Conservation (phyloP, 345 rosid species). For the Eucalyptus tenuipes region DNA sequence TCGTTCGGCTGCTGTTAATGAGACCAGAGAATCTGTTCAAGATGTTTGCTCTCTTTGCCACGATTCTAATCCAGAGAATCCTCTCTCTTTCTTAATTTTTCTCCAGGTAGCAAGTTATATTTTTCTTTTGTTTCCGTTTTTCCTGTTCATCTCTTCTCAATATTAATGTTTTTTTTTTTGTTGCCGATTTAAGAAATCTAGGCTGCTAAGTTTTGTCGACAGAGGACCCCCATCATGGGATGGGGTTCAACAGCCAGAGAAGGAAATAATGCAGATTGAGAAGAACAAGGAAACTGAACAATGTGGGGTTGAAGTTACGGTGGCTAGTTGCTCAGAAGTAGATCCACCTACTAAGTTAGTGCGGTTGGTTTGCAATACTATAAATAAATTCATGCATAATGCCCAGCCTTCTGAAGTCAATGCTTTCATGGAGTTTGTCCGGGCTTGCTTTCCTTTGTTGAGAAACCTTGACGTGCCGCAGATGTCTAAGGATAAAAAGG, state of each 20-base stretch:
- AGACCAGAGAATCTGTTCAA: conserved; percentile 25
- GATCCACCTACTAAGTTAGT: conserved; percentile 22
- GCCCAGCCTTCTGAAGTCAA: conserved; percentile 33
- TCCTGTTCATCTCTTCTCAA: background rate
- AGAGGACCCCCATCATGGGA: conserved; percentile 70
- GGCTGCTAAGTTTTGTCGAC: conserved; percentile 68
- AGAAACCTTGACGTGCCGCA: conserved; percentile 25
- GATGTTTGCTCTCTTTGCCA: conserved; percentile 89
- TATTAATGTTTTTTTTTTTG: background rate
- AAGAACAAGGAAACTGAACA: conserved; percentile 17
- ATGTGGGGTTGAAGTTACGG: conserved; percentile 7
- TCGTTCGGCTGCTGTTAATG: conserved; percentile 21
- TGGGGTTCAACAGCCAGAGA: conserved; percentile 20
- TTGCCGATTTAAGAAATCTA: conserved; percentile 62
- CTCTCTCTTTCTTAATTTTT: conserved; percentile 75
- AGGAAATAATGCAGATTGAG: conserved; percentile 9
- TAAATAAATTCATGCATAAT: conserved; percentile 22
- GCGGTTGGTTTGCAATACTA: conserved; percentile 33
- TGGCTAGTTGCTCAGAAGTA: conserved; percentile 17
- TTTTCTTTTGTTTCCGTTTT: background rate
- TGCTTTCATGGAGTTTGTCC: conserved; percentile 40
- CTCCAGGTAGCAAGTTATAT: conserved; percentile 56
- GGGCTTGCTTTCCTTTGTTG: conserved; percentile 30
- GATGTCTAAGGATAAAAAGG: conserved; percentile 27
- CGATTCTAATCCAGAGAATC: conserved; percentile 57